A percentile compares a stretch with the other conserved stretches of the same genome.
Conservation (phyloP, 148 eudicot genomes). For the Persicaria maculosa region DNA sequence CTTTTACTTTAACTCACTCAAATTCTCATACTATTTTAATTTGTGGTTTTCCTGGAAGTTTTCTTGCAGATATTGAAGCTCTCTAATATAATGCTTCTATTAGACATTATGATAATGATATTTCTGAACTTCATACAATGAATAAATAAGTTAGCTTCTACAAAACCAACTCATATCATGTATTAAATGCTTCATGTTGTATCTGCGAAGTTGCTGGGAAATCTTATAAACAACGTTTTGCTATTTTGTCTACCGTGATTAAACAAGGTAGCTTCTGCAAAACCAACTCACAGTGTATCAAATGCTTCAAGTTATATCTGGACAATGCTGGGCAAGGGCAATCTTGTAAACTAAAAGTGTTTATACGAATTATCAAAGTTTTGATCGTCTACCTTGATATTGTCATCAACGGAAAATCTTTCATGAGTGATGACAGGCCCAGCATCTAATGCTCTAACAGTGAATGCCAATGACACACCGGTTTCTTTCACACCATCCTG, state of each 20-base stretch:
- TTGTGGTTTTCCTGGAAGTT: background rate
- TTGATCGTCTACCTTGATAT: constrained; percentile 51
- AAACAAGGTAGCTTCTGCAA: background rate
- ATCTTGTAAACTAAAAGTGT: background rate
- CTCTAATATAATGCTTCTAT: background rate
- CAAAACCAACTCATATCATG: background rate
- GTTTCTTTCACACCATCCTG: constrained; percentile 96
- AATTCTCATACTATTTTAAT: background rate
- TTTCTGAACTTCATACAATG: background rate
- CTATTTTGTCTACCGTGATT: background rate
- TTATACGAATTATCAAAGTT: background rate
- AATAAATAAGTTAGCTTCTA: background rate
- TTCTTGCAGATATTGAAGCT: background rate
- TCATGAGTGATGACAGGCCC: constrained; percentile 80
- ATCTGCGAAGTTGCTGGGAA: background rate
- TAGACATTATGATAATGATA: background rate
- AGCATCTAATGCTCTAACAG: constrained; percentile 85
- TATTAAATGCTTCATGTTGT: background rate
- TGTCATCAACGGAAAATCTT: constrained; percentile 53
- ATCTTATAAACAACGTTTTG: background rate
- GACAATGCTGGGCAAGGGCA: background rate
- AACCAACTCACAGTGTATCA: background rate
- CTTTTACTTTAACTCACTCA: background rate
- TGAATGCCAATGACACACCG: constrained; percentile 88
- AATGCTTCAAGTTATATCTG: background rate